Conservation (phyloP, 345 rosid species). For the Populus ilicifolia region DNA sequence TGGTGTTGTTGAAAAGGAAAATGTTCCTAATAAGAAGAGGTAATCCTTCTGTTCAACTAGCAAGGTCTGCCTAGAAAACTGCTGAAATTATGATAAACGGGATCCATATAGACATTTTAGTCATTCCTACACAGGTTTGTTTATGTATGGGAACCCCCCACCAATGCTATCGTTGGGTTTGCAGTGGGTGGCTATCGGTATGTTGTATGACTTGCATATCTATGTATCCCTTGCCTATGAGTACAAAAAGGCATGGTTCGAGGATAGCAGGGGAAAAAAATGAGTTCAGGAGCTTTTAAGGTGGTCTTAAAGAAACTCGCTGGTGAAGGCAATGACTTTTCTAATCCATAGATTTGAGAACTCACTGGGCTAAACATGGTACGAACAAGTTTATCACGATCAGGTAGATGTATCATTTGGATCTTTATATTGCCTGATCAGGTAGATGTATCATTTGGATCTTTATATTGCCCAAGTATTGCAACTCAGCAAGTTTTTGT, state of each 20-base stretch:
- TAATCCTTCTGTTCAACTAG: slow-evolving; percentile 40
- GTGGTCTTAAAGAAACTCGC: slow-evolving; percentile 92
- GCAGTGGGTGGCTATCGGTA: slow-evolving; percentile 99
- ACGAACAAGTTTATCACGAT: slow-evolving; percentile 97
- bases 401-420: slow-evolving; percentile 53
- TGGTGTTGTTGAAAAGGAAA: slow-evolving; percentile 33
- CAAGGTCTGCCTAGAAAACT: slow-evolving; percentile 74
- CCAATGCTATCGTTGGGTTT: slow-evolving; percentile 97
- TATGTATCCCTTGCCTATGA: slow-evolving; percentile 91
- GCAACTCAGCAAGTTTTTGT: neutral
- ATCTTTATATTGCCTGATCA: slow-evolving; percentile 34
- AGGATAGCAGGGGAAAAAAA: slow-evolving; percentile 91
- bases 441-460: slow-evolving; percentile 43
- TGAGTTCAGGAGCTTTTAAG: slow-evolving; percentile 97
- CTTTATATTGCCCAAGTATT: neutral
- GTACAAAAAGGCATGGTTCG: slow-evolving; percentile 88
- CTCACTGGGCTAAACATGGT: slow-evolving; percentile 97
- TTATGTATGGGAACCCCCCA: slow-evolving; percentile 84
- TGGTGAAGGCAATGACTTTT: slow-evolving; percentile 78
- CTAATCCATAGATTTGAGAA: slow-evolving; percentile 80
- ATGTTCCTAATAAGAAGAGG: slow-evolving; percentile 56
- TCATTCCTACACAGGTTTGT: slow-evolving; percentile 82
- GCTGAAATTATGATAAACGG: slow-evolving; percentile 76
- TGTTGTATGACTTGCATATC: slow-evolving; percentile 87
- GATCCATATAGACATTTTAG: slow-evolving; percentile 71